Conservation (phyloP, 1,284 basidiomycete species). For the Termitomyces sp. region DNA sequence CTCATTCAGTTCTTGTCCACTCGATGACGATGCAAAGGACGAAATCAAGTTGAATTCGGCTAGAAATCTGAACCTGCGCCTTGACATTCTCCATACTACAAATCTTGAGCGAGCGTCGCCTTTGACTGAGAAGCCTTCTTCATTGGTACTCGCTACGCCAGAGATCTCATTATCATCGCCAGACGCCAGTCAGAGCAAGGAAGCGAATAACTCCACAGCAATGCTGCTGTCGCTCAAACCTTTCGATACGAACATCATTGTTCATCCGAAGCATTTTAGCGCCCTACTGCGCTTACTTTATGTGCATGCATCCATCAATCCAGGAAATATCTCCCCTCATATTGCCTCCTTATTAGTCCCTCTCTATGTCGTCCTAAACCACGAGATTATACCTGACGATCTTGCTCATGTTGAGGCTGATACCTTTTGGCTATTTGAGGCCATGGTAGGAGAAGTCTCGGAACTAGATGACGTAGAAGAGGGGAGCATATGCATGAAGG, state of each 20-base stretch:
- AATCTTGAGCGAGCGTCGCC: constrained; percentile 17
- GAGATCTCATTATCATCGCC: constrained; percentile 25
- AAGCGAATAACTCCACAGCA: constrained; percentile 18
- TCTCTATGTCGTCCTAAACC: constrained; percentile 56
- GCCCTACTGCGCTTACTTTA: constrained; percentile 69
- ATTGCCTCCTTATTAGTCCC: constrained; percentile 64
- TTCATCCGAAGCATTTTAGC: constrained; percentile 58
- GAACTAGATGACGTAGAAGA: constrained; percentile 67
- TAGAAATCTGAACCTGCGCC: constrained; percentile 47
- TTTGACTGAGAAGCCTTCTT: constrained; percentile 34
- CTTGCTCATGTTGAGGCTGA: constrained; percentile 70
- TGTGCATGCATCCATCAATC: constrained; percentile 66
- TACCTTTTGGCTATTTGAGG: constrained; percentile 76
- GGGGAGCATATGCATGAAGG: constrained; percentile 56
- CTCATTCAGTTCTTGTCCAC: constrained; percentile 39
- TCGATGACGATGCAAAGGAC: constrained; percentile 48
- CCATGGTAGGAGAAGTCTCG: constrained; percentile 64
- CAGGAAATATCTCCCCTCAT: constrained; percentile 63
- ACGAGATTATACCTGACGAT: constrained; percentile 59
- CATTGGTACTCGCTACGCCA: constrained; percentile 18
- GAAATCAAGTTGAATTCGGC: constrained; percentile 47
- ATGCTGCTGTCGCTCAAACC: constrained; percentile 49
- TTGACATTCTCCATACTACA: constrained; percentile 40
- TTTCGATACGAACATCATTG: constrained; percentile 39
- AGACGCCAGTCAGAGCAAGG: constrained; percentile 19